Evolutionary conservation across 148 eudicot species (phyloP), one percentile per base, ranked within the genome.

Genomic region (Vaccinium darrowii): DNA sequence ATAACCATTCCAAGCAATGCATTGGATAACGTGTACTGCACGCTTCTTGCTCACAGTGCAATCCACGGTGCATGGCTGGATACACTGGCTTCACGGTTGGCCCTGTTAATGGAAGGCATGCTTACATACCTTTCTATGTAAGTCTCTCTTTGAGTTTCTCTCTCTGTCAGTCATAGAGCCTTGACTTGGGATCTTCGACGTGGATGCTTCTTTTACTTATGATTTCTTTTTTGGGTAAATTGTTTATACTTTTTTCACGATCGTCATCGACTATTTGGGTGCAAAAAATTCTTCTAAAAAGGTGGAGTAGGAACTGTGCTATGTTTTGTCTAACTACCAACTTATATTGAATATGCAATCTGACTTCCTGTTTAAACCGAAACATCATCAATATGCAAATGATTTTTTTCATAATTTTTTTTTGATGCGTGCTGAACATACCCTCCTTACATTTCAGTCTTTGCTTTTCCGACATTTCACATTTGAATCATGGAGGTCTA

Each of bases 21-120:
- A 83, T 90, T 97, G 25, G 99, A 96, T 83, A 96, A 93, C 81
- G 95, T 96, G 79, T 94, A 92, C 67, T 93, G 98, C 90, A 96
- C 99, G 51, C 97, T 93, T 71, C 99, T 96, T 86, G 99, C 99
- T 89, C 99, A 96, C 90, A 93, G 98, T 91, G 93, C 94, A 80
- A 94, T 94, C 76, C 99, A 96, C 88, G 99, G 99, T 87, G 98
- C 99, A 54, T 96, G 99, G 98, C 99, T 62, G 99, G 99, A 74
- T 96, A 88, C 85, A 93, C 99, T 43, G 99, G 99, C 82, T 94
- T 91, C 90, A 94, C 97, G 18, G 84, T 82, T 82, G 99, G 99
- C 30, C 30, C 30, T 30, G 30, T 30, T 30, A 30, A 30, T 30
- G 30, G 30, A 30, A 30, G 30, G 33, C 97, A 96, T 39, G 90